Evolutionary conservation across 225 moss, liverwort and hornwort species (phyloP).

Genomic region (Takakia lepidozioides): DNA sequence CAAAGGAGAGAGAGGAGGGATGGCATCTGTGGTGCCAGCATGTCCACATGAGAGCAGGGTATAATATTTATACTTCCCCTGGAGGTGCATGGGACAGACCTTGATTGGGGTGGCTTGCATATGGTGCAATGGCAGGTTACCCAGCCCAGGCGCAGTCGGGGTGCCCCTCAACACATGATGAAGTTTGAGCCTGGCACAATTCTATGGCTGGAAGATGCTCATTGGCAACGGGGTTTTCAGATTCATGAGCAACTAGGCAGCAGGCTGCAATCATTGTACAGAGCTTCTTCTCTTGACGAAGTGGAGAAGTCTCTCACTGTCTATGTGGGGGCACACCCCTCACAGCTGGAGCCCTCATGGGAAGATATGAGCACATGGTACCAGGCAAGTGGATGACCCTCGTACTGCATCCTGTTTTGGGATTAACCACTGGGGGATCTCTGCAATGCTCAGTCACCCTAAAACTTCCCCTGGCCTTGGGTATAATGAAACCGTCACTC

Average conservation of each 20-base stretch:
- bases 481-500: no score
- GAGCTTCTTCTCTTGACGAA: conserved; percentile 83
- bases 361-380: conserved; percentile 99
- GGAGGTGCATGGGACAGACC: no score
- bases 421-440: neutral
- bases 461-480: no score
- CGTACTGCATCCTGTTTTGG: neutral
- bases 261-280: conserved; percentile 63
- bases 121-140: conserved; percentile 22
- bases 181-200: conserved; percentile 91
- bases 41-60: no score
- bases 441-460: no score
- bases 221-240: conserved; percentile 97
- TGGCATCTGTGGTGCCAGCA: no score
- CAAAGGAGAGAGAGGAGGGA: no score
- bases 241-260: conserved; percentile 86
- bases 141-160: conserved; percentile 18
- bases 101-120: neutral
- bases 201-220: conserved; percentile 97
- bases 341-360: conserved; percentile 95
- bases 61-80: no score
- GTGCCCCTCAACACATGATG: conserved; percentile 53
- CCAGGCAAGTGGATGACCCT: conserved; percentile 54
- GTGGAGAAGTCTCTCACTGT: conserved; percentile 73
- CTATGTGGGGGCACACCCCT: conserved; percentile 92